A percentile compares a stretch with the other conserved stretches of the same genome.
Evolutionary conservation across 371 early-diverging fungal genomes (phyloP).

Genomic region (Mortierella sp.): DNA sequence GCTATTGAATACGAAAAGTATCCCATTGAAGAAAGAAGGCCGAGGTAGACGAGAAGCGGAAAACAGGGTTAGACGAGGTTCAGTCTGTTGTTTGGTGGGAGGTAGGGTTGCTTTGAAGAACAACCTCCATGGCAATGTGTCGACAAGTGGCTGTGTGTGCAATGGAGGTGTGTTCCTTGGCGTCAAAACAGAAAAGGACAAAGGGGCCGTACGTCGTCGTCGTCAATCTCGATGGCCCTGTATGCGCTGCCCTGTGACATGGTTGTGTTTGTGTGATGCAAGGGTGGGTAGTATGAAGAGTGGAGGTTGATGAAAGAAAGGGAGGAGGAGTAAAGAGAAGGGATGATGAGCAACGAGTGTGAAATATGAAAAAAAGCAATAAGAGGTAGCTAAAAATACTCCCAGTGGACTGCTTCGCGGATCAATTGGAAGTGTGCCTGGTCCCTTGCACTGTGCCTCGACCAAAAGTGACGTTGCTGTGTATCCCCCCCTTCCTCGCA

Average conservation of each 20-base stretch:
- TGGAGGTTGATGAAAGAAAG: not conserved
- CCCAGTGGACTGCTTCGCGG: not conserved
- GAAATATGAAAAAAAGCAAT: not conserved
- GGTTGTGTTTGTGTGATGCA: conserved; percentile 9
- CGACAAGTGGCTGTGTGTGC: not conserved
- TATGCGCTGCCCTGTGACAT: conserved; percentile 41
- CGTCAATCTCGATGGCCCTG: conserved; percentile 56
- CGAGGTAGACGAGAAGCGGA: not conserved
- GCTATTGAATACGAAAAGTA: not conserved
- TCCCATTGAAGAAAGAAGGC: not conserved
- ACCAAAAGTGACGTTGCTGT: not conserved
- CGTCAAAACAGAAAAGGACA: not conserved
- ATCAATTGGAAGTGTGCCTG: not conserved
- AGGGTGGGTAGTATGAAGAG: not conserved
- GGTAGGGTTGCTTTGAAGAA: too few relatives aligned
- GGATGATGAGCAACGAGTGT: not conserved
- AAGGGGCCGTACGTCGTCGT: conserved; percentile 49
- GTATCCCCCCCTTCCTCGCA: not conserved
- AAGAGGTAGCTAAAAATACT: not conserved
- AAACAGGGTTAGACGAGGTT: not conserved
- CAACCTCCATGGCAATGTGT: not conserved
- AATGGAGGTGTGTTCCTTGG: not conserved
- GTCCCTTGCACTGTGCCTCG: not conserved
- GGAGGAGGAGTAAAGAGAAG: not conserved
- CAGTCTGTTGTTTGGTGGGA: not conserved